Conservation (phyloP, 2,329 filamentous ascomycete genomes). For the Helminthosporium solani region DNA sequence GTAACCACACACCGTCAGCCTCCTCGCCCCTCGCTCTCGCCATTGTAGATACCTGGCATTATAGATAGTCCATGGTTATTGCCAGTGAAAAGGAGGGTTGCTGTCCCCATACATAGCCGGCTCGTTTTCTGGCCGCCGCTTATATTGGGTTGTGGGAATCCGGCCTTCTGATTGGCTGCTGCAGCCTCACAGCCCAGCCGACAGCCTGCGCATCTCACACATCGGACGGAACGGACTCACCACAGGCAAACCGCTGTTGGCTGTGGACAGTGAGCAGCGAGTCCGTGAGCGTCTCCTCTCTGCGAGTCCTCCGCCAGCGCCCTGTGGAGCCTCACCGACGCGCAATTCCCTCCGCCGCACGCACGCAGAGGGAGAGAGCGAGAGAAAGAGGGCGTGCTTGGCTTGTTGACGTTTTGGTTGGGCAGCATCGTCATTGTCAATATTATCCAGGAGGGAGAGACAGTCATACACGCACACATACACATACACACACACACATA, state of each 20-base stretch:
- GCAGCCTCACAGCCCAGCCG: background rate
- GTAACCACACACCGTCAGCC: background rate
- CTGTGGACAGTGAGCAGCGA: too few species aligned
- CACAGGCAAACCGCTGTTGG: background rate
- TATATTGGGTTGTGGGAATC: background rate
- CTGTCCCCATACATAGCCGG: background rate
- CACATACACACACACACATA: too few species aligned
- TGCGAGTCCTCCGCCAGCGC: slow-evolving; percentile 10
- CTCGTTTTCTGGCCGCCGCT: background rate
- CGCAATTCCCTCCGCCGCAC: slow-evolving; percentile 8
- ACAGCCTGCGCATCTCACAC: background rate
- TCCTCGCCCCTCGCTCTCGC: background rate
- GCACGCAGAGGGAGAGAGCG: too few species aligned
- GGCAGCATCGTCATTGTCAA: too few species aligned
- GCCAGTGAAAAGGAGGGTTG: background rate
- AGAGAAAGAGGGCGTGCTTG: too few species aligned
- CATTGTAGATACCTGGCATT: too few species aligned
- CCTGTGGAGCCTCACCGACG: slow-evolving; percentile 21
- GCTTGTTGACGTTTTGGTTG: too few species aligned
- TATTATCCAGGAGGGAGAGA: too few species aligned
- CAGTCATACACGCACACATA: too few species aligned
- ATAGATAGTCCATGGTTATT: too few species aligned
- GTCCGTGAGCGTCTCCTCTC: too few species aligned
- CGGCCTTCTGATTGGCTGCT: background rate
- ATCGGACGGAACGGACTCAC: background rate